Evolutionary conservation across 208 protist species (phyloP).

Genomic region (Lotmaria passim): DNA sequence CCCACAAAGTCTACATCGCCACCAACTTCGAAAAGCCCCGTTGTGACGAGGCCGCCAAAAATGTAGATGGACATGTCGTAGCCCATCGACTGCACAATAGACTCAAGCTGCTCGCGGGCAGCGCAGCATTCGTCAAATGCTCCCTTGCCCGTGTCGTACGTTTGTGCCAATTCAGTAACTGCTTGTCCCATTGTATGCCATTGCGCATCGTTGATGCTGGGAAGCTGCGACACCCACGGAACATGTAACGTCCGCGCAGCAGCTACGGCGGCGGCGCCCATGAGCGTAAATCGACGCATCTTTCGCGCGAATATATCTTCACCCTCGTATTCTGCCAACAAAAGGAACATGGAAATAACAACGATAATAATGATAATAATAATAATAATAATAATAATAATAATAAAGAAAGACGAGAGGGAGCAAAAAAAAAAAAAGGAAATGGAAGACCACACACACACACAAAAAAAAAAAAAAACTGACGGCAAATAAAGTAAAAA

Average conservation of each 20-base stretch:
- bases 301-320: background rate
- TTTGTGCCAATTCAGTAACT: conserved; percentile 59
- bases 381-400: too few relatives aligned
- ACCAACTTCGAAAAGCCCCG: conserved; percentile 81
- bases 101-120: conserved; percentile 82
- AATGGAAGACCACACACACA: too few relatives aligned
- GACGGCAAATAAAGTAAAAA: too few relatives aligned
- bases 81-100: conserved; percentile 73
- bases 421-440: conserved; percentile 6
- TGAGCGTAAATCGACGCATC: conserved; percentile 30
- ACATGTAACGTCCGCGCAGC: conserved; percentile 32
- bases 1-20: conserved; percentile 91
- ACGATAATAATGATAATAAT: too few relatives aligned
- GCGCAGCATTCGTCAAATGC: conserved; percentile 86
- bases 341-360: too few relatives aligned
- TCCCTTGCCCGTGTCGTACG: conserved; percentile 76
- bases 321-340: too few relatives aligned
- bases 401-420: background rate
- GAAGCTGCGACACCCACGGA: conserved; percentile 68
- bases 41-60: conserved; percentile 85
- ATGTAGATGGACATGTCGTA: conserved; percentile 89
- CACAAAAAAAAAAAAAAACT: too few relatives aligned
- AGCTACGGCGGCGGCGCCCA: background rate
- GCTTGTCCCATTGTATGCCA: conserved; percentile 68
- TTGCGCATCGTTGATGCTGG: conserved; percentile 29